These are phyloP conservation scores for Cornus controversa DNA, from an alignment of 148 eudicot species.

Conservation along the genomic window DNA sequence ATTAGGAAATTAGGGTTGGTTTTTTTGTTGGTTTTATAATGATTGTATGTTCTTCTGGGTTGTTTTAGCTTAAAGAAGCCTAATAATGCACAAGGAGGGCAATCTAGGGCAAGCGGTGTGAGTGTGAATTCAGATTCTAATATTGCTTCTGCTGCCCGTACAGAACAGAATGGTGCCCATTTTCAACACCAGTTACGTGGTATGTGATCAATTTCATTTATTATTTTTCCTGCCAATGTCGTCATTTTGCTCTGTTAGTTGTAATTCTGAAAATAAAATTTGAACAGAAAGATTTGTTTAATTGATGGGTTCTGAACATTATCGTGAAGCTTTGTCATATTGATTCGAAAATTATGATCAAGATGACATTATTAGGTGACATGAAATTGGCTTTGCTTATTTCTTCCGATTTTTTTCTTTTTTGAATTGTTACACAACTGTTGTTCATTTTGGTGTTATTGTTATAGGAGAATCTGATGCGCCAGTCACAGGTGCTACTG, in stretches of 20 bases:
- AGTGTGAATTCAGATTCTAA: constrained; percentile 35
- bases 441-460: constrained; percentile 13
- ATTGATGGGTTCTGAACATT: neutral
- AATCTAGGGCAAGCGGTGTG: constrained; percentile 38
- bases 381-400: neutral
- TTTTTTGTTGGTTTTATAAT: constrained; percentile 3
- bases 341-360: neutral
- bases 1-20: constrained; percentile 21
- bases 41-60: constrained; percentile 4
- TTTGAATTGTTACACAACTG: neutral
- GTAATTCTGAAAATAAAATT: neutral
- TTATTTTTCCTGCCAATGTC: neutral
- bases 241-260: neutral
- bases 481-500: constrained; percentile 20
- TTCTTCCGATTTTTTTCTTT: neutral
- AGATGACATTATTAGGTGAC: neutral
- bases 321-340: neutral
- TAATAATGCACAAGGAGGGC: constrained; percentile 67
- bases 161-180: constrained; percentile 65
- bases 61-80: constrained; percentile 53
- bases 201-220: constrained; percentile 23
- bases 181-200: constrained; percentile 47
- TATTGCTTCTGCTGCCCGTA: constrained; percentile 29
- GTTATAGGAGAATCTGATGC: constrained; percentile 37
- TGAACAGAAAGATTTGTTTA: neutral